phyloP scores from a whole-genome alignment of 1,139 yeast species.

The Petasospora fabianii region DNA sequence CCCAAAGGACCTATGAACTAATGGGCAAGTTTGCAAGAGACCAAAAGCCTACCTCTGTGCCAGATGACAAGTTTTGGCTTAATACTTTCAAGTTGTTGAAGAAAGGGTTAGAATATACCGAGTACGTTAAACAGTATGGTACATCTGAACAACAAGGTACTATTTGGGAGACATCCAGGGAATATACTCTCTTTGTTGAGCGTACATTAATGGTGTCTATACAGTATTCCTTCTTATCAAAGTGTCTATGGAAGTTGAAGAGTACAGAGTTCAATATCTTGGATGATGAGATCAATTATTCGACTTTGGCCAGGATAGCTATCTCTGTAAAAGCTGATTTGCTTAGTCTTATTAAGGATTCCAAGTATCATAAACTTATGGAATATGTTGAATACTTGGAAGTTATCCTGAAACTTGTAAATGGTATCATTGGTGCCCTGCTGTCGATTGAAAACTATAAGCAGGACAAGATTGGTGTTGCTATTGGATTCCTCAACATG shows the following conservation, averaged over 20 bases:
- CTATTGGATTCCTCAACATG: slow-evolving; percentile 23
- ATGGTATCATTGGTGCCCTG: slow-evolving; percentile 15
- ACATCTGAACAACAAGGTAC: not conserved
- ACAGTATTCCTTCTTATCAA: slow-evolving; percentile 21
- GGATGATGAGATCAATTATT: slow-evolving; percentile 19
- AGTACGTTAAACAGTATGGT: slow-evolving; percentile 9
- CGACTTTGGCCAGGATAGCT: slow-evolving; percentile 22
- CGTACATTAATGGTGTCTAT: slow-evolving; percentile 8
- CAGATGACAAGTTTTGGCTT: slow-evolving; percentile 13
- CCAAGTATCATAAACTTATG: not conserved
- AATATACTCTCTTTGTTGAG: slow-evolving; percentile 10
- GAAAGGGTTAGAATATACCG: slow-evolving; percentile 17
- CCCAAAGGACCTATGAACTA: slow-evolving; percentile 16
- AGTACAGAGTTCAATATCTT: slow-evolving; percentile 14
- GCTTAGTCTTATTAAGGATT: slow-evolving; percentile 7
- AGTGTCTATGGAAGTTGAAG: slow-evolving; percentile 18
- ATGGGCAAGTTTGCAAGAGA: slow-evolving; percentile 4
- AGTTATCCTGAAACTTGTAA: slow-evolving; percentile 6
- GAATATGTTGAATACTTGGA: slow-evolving; percentile 14
- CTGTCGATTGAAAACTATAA: slow-evolving; percentile 24
- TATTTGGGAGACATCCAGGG: slow-evolving; percentile 11
- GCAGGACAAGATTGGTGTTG: slow-evolving; percentile 22
- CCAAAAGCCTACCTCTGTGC: not conserved
- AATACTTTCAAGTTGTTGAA: slow-evolving; percentile 20
- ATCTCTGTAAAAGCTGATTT: slow-evolving; percentile 18